These are phyloP conservation scores for Epichloe glyceriae DNA, from an alignment of 2,329 filamentous ascomycete species.

Conservation along the genomic window DNA sequence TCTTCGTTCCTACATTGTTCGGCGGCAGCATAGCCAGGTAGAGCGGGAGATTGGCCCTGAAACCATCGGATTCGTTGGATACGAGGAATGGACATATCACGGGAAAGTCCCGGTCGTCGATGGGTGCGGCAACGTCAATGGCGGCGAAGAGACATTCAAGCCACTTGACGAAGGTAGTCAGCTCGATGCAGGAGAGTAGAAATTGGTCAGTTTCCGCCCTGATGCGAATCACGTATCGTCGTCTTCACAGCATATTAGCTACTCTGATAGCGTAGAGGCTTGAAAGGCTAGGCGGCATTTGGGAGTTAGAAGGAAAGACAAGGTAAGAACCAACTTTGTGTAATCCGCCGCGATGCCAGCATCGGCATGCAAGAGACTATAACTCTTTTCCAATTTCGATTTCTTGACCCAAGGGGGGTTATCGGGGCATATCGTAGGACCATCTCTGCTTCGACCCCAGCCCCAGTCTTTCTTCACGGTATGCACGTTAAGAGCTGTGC, in stretches of 20 bases:
- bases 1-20: slow-evolving; percentile 3
- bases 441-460: slow-evolving; percentile 34
- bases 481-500: slow-evolving; percentile 55
- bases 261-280: not conserved
- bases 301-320: no score
- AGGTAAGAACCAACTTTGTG: slow-evolving; percentile 39
- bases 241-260: not conserved
- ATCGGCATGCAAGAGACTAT: slow-evolving; percentile 62
- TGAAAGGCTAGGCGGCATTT: not conserved
- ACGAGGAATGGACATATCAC: slow-evolving; percentile 49
- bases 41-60: slow-evolving; percentile 24
- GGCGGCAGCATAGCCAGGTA: slow-evolving; percentile 6
- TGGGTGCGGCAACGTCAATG: slow-evolving; percentile 55
- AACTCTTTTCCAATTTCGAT: slow-evolving; percentile 49
- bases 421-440: slow-evolving; percentile 35
- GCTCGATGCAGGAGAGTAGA: slow-evolving; percentile 50
- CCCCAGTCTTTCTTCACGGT: slow-evolving; percentile 45
- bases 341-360: slow-evolving; percentile 63
- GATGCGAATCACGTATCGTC: slow-evolving; percentile 54
- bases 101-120: slow-evolving; percentile 56
- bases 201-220: slow-evolving; percentile 64
- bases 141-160: slow-evolving; percentile 57
- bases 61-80: slow-evolving; percentile 40
- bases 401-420: slow-evolving; percentile 38
- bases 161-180: slow-evolving; percentile 56